Base-by-base conservation (phyloP, 441 rosid genomes). In the Brassica hybrid region DNA sequence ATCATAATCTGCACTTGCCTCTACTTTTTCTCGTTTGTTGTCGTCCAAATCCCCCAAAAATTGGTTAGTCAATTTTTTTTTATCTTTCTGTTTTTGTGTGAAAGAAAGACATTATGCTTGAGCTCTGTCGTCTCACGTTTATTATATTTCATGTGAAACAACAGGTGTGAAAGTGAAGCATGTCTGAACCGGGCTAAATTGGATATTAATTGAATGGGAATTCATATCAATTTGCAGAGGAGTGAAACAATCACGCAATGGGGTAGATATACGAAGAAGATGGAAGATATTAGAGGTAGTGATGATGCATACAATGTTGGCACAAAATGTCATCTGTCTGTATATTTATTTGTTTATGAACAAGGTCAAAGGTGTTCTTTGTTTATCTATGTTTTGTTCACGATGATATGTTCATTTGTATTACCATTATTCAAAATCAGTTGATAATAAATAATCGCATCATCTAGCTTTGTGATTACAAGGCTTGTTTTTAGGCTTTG, bases 21-120 rank as follows among this genome's bases (percentile, higher is more conserved):
- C 38, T 90, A 90, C 82, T 84, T 83, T 1, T 57, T 90, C 72
- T 84, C 90, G 21, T 90, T 87, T 76, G 82, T 88, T 56, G 84
- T 92, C 83, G 77, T 90, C 67, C 84, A 80, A 83, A 79, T 96
- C 72, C 97, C 98, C 45, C 93, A 81, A 80, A 80, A 88, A 66
- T 72, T 91, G 97, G 99, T 92, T 82, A 83, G 94, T n/a, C n/a
- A n/a, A n/a, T n/a, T n/a, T n/a, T n/a, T n/a, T n/a, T n/a, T n/a
- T n/a, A 1, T 14, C 21, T 19, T 30, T 52, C 16, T 21, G 19
- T 7, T 62, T 34, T 38, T 74, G 67, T 43, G 18, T 61, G 60
- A 16, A 48, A 72, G 50, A n/a, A n/a, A n/a, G n/a, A 64, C 63
- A 23, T 41, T 48, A 54, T 63, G 16, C 43, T 61, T 61, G 43